Conservation (phyloP, 1,284 basidiomycete genomes). For the Paramarasmius palmivorus region DNA sequence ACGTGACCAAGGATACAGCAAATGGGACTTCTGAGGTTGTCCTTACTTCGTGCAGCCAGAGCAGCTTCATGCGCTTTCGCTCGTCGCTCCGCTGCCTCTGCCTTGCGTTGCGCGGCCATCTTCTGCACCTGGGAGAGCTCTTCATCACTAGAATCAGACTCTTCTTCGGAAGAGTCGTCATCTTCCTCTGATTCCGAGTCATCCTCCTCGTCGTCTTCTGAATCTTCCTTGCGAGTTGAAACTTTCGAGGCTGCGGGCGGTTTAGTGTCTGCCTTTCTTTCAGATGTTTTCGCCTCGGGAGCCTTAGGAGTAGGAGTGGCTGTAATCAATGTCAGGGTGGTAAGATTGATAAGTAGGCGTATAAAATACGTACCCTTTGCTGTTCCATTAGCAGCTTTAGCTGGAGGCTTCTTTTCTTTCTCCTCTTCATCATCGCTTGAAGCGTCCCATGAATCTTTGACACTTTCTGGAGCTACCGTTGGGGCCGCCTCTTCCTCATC, state of each 20-base stretch:
- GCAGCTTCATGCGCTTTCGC: constrained; percentile 86
- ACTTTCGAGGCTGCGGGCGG: constrained; percentile 20
- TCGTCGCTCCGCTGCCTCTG: constrained; percentile 80
- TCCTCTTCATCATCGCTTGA: constrained; percentile 72
- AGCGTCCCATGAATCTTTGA: constrained; percentile 88
- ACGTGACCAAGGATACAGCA: constrained; percentile 99
- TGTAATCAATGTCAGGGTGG: not conserved
- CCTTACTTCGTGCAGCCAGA: constrained; percentile 84
- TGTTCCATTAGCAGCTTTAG: constrained; percentile 22
- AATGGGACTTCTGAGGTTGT: constrained; percentile 94
- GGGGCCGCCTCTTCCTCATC: constrained; percentile 45
- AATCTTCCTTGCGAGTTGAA: constrained; percentile 40
- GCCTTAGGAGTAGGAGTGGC: not conserved
- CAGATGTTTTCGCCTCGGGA: not conserved
- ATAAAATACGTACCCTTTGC: constrained; percentile 1
- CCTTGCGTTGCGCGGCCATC: constrained; percentile 77
- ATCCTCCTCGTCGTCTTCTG: constrained; percentile 25
- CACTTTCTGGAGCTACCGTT: constrained; percentile 29
- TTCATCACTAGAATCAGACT: constrained; percentile 54
- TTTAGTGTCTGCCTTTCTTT: constrained; percentile 15
- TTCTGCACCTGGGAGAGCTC: constrained; percentile 65
- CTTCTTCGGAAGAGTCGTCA: constrained; percentile 42
- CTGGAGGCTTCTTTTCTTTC: constrained; percentile 21
- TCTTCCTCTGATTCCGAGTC: constrained; percentile 46
- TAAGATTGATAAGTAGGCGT: not conserved